Evolutionary conservation across 331 rosid genomes (phyloP), one percentile per base, ranked within the genome.

Genomic region (Rhamnella rubrinervis): DNA sequence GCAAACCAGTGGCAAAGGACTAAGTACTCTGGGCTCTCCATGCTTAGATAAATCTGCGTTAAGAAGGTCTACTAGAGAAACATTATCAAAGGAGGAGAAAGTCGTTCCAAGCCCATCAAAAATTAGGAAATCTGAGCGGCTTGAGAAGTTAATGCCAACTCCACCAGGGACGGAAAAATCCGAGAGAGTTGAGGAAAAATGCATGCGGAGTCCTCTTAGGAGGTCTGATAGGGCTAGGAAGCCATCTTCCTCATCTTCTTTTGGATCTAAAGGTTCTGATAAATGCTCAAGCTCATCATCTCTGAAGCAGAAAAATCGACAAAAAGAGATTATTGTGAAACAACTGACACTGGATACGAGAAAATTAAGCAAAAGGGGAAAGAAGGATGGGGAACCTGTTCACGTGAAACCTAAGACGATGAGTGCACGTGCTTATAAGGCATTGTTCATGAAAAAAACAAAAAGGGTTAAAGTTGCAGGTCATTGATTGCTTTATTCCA

Each of bases 41-140:
- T 68, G 57, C 46, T 67, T 74, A 15, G 87, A 71, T 75, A 41
- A 87, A 60, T 59, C 83, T 75, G 81, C 74, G 69, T 59, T 81
- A 7, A 85, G 95, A 77, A 84, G 87, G 76, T 93, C 96, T 67
- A 7, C 67, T 23, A 88, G 92, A 68, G 90, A 79, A 65, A 71
- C 75, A 61, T 31, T 47, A 5, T 80, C 68, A 41, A 90, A 70
- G 82, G 85, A 77, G 68, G 85, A 77, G 55, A 78, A 58, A 66
- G 61, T 16, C 28, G 65, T 21, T 76, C 59, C 75, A 49, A 56
- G 73, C 75, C 61, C 88, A 68, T 67, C 82, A 38, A 79, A 61
- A 55, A 71, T 75, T 64, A 59, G 61, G 51, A 90, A 85, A 67
- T 82, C 96, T 20, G 84, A 74, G 81, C 76, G 74, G 49, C 77